A percentile compares a stretch with the other conserved stretches of the same genome.
Evolutionary conservation across 108 stramenopile genomes (phyloP).

Genomic region (Epipyxis sp.): DNA sequence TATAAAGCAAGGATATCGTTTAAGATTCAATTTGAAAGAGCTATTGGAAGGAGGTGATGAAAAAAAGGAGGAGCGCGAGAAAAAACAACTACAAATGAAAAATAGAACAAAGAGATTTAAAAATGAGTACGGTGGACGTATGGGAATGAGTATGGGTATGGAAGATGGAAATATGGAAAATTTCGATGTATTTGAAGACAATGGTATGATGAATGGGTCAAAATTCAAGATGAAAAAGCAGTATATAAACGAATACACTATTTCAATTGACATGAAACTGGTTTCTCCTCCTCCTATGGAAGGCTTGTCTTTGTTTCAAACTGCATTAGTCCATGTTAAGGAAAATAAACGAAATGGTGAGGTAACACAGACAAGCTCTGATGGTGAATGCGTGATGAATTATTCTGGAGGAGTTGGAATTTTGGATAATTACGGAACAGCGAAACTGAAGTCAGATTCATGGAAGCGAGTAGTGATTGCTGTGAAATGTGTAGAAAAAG

Average conservation of each 20-base stretch:
- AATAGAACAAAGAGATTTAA: constrained; percentile 13
- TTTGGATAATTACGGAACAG: constrained; percentile 37
- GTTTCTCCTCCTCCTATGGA: constrained; percentile 3
- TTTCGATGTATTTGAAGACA: no score
- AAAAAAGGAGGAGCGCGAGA: constrained; percentile 8
- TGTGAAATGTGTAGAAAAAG: constrained; percentile 13
- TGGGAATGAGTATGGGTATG: constrained; percentile 8
- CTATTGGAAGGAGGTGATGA: constrained; percentile 26
- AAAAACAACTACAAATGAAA: constrained; percentile 11
- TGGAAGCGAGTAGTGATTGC: constrained; percentile 38
- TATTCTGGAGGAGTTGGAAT: constrained; percentile 36
- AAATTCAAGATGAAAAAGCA: constrained; percentile 22
- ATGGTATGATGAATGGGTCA: background rate
- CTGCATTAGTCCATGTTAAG: constrained; percentile 36
- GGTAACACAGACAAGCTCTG: constrained; percentile 32
- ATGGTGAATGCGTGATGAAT: constrained; percentile 43
- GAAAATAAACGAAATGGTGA: constrained; percentile 38
- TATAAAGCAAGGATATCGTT: constrained; percentile 21
- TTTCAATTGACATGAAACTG: constrained; percentile 43
- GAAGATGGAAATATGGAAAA: no score
- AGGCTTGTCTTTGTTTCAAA: constrained; percentile 38
- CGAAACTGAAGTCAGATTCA: constrained; percentile 19
- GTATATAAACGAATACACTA: constrained; percentile 42
- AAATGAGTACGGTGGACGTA: no score
- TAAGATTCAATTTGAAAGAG: constrained; percentile 35